Base-by-base conservation (phyloP, 1,139 yeast species). In the Debaryomycetaceae sp. region DNA sequence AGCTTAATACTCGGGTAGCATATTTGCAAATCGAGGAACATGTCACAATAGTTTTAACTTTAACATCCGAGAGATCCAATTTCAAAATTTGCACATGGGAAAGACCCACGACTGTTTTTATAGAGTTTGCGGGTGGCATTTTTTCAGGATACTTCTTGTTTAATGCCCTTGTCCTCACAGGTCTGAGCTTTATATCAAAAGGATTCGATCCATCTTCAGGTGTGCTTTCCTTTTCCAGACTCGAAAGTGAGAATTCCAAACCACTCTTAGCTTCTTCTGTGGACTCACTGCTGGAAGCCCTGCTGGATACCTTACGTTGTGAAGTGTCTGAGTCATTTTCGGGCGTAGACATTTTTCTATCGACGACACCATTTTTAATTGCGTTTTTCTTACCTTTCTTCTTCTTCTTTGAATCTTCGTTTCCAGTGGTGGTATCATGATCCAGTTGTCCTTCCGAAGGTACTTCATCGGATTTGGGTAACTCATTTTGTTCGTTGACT, bases 31-130 rank as follows among this genome's bases (percentile, higher is more conserved):
- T 56, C 28, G 58, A 55, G 6, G 67, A 55, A 34, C 67, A 58
- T 8, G 63, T 55, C 18, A 63, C 53, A 32, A 71, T 64, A 24
- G 70, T 65, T 44, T 70, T 71, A 38, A 69, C 50, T 46, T 70
- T 70, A 34, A 71, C 73, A 52, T 71, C 76, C 5, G 61, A 53
- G 19, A 56, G 47, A 24, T 59, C 63, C 30, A 67, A 56, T 32
- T 57, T 58, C 40, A 64, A 53, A 18, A 70, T 65, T 42, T 70
- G 75, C 36, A 58, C 53, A 43, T 66, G 67, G 3, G 67, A 59
- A 35, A 70, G 56, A 1, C 76, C 76, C 45, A 69, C 63, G 31
- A 71, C 69, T 11, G 75, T 68, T 41, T 65, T 67, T 33, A 56
- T 61, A 1, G 75, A 69, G 31, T 49, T 58, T 22, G 68, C 56